Conservation (phyloP, 1,284 basidiomycete genomes). For the Mycosarcoma mackinlayi region DNA sequence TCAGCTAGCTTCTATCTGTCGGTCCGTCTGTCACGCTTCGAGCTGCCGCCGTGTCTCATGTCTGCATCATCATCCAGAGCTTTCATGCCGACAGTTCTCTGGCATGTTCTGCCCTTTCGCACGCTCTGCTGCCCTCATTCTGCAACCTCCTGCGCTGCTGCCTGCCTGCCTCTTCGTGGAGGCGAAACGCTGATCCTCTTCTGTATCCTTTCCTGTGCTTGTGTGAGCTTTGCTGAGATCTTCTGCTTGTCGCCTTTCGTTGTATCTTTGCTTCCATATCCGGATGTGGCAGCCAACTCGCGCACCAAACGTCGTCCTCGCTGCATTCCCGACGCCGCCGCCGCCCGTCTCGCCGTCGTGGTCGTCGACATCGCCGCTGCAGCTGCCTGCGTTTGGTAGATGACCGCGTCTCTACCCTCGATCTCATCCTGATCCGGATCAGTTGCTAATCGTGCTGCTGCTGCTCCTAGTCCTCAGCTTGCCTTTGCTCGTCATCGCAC, state of each 20-base stretch:
- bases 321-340: slow-evolving; percentile 15
- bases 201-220: background rate
- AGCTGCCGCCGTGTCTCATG: slow-evolving; percentile 2
- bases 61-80: background rate
- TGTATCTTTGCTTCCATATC: slow-evolving; percentile 16
- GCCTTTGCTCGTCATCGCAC: slow-evolving; percentile 9
- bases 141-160: slow-evolving; percentile 2
- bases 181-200: background rate
- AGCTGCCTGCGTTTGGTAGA: slow-evolving; percentile 10
- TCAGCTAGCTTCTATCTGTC: too few relatives aligned
- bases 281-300: slow-evolving; percentile 37
- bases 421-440: slow-evolving; percentile 20
- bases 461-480: slow-evolving; percentile 1
- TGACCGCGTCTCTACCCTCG: background rate
- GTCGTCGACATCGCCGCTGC: background rate
- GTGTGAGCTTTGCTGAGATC: background rate
- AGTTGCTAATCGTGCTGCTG: background rate
- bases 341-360: background rate
- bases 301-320: slow-evolving; percentile 6
- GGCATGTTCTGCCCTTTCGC: background rate
- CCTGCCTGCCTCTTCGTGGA: background rate
- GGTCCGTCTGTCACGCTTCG: background rate
- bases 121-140: background rate
- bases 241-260: background rate
- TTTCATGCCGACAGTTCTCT: background rate